These are phyloP conservation scores for Blumeria graminis DNA, from an alignment of 2,329 filamentous ascomycete species.

Conservation along the genomic window DNA sequence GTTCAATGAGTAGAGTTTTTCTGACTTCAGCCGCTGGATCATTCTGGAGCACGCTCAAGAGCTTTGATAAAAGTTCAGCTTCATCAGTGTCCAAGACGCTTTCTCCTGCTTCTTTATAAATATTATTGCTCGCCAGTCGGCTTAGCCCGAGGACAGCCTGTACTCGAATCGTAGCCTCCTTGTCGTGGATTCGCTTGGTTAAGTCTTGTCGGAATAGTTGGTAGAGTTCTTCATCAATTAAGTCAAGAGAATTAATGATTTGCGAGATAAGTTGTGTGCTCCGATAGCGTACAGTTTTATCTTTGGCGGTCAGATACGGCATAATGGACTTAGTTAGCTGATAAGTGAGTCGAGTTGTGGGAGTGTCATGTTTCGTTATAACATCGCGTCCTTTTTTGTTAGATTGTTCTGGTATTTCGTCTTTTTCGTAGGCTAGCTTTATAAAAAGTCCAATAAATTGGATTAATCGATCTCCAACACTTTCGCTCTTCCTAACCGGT, in stretches of 20 bases:
- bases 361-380: slow-evolving; percentile 46
- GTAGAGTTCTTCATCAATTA: slow-evolving; percentile 81
- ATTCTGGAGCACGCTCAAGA: slow-evolving; percentile 74
- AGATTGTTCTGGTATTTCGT: slow-evolving; percentile 37
- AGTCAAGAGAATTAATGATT: slow-evolving; percentile 76
- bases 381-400: slow-evolving; percentile 45
- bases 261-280: slow-evolving; percentile 77
- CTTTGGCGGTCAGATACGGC: slow-evolving; percentile 60
- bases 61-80: slow-evolving; percentile 52
- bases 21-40: slow-evolving; percentile 87
- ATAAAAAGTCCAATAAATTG: slow-evolving; percentile 77
- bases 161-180: slow-evolving; percentile 74
- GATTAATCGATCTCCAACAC: slow-evolving; percentile 63
- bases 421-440: slow-evolving; percentile 43
- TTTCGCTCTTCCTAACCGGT: slow-evolving; percentile 76
- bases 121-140: slow-evolving; percentile 54
- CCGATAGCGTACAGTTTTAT: slow-evolving; percentile 78
- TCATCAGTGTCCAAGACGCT: slow-evolving; percentile 43
- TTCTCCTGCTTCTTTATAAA: slow-evolving; percentile 45
- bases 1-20: slow-evolving; percentile 64
- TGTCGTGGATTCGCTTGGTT: slow-evolving; percentile 71
- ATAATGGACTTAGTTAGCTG: slow-evolving; percentile 50
- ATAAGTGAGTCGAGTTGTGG: slow-evolving; percentile 54
- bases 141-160: slow-evolving; percentile 85
- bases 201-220: slow-evolving; percentile 57